Evolutionary conservation across 805 yeast genomes (phyloP).

Genomic region (Ogataea dorogensis): DNA sequence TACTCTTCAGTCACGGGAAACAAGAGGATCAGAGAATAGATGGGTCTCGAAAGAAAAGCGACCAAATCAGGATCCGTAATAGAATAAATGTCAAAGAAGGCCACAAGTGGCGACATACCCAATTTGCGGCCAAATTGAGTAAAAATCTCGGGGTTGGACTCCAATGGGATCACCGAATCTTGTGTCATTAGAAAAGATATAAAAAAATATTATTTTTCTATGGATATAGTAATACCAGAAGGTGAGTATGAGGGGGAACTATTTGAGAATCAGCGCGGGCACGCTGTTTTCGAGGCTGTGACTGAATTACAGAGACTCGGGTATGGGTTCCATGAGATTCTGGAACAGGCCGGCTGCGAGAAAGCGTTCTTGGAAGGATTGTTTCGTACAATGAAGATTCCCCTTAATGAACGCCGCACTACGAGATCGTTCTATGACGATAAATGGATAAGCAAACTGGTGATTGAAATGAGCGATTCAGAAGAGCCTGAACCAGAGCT

Average conservation of each 20-base stretch:
- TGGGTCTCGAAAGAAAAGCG: conserved; percentile 79
- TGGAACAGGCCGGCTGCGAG: conserved; percentile 20
- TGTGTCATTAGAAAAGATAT: conserved; percentile 3
- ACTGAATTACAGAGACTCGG: conserved; percentile 25
- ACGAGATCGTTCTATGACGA: conserved; percentile 17
- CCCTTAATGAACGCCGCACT: conserved; percentile 2
- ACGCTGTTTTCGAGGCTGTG: conserved; percentile 26
- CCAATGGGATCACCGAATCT: conserved; percentile 72
- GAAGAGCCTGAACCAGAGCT: conserved; percentile 12
- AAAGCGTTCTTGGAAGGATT: conserved; percentile 15
- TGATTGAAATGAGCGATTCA: conserved; percentile 38
- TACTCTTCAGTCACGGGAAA: conserved; percentile 74
- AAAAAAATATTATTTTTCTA: conserved; percentile 4
- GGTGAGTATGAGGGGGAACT: conserved; percentile 10
- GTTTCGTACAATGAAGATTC: conserved; percentile 12
- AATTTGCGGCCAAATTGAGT: conserved; percentile 61
- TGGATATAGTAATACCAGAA: conserved; percentile 17
- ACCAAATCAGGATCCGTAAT: conserved; percentile 80
- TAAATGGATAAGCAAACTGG: conserved; percentile 20
- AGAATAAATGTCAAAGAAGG: conserved; percentile 80
- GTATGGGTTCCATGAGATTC: conserved; percentile 18
- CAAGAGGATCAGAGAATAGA: conserved; percentile 68
- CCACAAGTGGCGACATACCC: conserved; percentile 60
- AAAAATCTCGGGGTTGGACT: conserved; percentile 86
- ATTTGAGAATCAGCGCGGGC: conserved; percentile 11